A percentile compares a stretch with the other conserved stretches of the same genome.
Evolutionary conservation across 208 protist genomes (phyloP).

Genomic region (Entamoeba invadens): DNA sequence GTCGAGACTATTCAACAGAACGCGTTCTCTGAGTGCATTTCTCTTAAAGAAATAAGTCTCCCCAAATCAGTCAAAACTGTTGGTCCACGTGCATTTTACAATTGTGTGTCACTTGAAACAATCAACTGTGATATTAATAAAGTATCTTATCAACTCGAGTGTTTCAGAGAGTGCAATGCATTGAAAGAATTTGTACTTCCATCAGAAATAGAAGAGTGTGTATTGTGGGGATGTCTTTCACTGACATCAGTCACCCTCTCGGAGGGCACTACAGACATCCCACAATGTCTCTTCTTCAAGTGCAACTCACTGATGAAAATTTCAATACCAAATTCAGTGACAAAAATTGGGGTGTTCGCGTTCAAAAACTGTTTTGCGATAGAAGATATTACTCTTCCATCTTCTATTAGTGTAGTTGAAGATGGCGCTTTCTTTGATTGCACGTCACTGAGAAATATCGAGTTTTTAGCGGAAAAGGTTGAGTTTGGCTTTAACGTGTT

Average conservation of each 20-base stretch:
- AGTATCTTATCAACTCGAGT: too few relatives aligned
- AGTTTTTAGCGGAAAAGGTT: too few relatives aligned
- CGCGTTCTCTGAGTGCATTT: too few relatives aligned
- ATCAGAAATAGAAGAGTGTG: too few relatives aligned
- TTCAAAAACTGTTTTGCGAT: not conserved
- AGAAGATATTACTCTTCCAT: not conserved
- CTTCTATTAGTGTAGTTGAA: not conserved
- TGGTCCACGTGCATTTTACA: not conserved
- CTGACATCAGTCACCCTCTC: not conserved
- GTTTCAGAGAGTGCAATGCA: too few relatives aligned
- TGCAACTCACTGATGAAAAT: not conserved
- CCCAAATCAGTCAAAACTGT: not conserved
- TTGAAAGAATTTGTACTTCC: too few relatives aligned
- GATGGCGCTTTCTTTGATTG: not conserved
- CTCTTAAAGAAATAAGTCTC: not conserved
- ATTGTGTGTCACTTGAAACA: too few relatives aligned
- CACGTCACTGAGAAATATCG: not conserved
- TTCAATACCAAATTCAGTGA: not conserved
- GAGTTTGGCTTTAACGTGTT: too few relatives aligned
- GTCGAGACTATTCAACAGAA: too few relatives aligned
- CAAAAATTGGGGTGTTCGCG: not conserved
- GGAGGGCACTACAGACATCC: not conserved
- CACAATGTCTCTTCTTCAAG: not conserved
- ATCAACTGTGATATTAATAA: too few relatives aligned
- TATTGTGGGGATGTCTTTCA: not conserved